Evolutionary conservation across 208 protist species (phyloP).

Genomic region (Trypanosoma rangeli): DNA sequence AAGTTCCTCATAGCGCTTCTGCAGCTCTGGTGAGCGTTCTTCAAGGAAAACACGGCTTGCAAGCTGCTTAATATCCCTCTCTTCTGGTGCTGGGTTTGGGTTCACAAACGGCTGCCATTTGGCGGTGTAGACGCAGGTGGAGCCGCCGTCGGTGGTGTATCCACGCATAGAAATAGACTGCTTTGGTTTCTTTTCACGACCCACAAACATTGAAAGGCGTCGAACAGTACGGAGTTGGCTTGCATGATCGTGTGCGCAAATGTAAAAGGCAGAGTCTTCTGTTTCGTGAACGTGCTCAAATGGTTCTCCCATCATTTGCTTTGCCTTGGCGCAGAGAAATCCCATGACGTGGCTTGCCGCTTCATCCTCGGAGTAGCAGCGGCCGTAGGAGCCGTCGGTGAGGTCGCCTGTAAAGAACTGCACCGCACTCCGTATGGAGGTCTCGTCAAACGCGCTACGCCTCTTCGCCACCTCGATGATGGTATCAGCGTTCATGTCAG

Average conservation of each 20-base stretch:
- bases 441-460: conserved; percentile 48
- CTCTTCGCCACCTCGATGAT: conserved; percentile 38
- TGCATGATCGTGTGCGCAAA: conserved; percentile 53
- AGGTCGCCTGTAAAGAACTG: conserved; percentile 44
- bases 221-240: conserved; percentile 56
- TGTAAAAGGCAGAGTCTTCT: conserved; percentile 59
- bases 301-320: conserved; percentile 44
- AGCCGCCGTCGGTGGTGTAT: conserved; percentile 59
- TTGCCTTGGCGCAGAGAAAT: conserved; percentile 62
- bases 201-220: conserved; percentile 55
- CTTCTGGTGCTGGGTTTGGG: conserved; percentile 25
- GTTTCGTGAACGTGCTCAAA: conserved; percentile 71
- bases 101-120: conserved; percentile 48
- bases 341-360: conserved; percentile 55
- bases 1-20: conserved; percentile 68
- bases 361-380: conserved; percentile 49
- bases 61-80: conserved; percentile 45
- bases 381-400: conserved; percentile 47
- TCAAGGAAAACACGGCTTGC: conserved; percentile 50
- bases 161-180: conserved; percentile 39
- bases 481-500: conserved; percentile 24
- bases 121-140: conserved; percentile 60
- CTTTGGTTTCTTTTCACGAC: conserved; percentile 23
- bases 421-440: conserved; percentile 36
- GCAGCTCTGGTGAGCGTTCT: conserved; percentile 36